Conservation (phyloP, 306 rosid species). For the Coriaria nepalensis region DNA sequence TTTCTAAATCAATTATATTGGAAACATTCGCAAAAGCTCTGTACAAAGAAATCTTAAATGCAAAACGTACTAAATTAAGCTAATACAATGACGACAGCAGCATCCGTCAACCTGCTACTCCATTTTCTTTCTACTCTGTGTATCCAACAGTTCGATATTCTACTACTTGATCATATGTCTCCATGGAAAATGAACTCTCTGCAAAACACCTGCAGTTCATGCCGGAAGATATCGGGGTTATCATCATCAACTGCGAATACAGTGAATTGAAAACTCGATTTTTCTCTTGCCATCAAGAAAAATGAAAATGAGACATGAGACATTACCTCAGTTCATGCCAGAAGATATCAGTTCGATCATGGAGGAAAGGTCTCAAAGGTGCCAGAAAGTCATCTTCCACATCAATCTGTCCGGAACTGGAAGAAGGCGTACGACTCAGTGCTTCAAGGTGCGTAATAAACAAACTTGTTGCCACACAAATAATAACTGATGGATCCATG, state of each 20-base stretch:
- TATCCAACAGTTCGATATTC: conserved; percentile 18
- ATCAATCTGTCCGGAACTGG: conserved; percentile 13
- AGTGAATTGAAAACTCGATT: conserved; percentile 1
- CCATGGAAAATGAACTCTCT: conserved; percentile 33
- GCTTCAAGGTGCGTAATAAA: conserved; percentile 28
- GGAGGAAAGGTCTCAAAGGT: conserved; percentile 31
- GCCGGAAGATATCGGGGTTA: conserved; percentile 4
- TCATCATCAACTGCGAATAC: neutral
- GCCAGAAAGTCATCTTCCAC: conserved; percentile 20
- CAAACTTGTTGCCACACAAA: conserved; percentile 36
- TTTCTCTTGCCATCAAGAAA: neutral
- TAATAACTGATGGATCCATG: conserved; percentile 39
- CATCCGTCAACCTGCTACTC: no score
- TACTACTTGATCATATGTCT: conserved; percentile 43
- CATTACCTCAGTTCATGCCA: conserved; percentile 56
- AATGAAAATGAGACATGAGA: neutral
- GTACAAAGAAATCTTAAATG: no score
- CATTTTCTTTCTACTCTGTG: no score
- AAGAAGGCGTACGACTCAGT: conserved; percentile 7
- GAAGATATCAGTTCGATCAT: conserved; percentile 31
- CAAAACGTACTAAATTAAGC: no score
- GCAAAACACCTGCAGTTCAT: conserved; percentile 39
- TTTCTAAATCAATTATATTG: no score
- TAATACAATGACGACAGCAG: no score
- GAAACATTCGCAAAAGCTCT: no score